Conservation (phyloP, 2,329 filamentous ascomycete genomes). For the Penicillium sp. region DNA sequence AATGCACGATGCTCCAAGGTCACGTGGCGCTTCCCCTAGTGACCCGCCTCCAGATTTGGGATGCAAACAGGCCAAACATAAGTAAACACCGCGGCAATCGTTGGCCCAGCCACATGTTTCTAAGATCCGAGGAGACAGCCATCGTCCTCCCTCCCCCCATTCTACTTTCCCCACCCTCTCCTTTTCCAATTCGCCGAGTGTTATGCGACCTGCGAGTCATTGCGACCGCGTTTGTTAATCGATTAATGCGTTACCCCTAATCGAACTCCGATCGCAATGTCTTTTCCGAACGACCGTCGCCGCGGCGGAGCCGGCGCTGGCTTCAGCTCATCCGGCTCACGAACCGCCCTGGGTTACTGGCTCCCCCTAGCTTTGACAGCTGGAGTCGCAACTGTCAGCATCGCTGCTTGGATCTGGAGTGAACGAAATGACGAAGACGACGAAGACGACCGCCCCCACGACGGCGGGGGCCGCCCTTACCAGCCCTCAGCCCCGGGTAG, state of each 20-base stretch:
- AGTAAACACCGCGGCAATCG: constrained; percentile 33
- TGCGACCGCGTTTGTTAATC: constrained; percentile 24
- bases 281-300: constrained; percentile 42
- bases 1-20: neutral
- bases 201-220: constrained; percentile 34
- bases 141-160: constrained; percentile 17
- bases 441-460: constrained; percentile 56
- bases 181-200: constrained; percentile 23
- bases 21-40: constrained; percentile 29
- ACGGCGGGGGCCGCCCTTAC: constrained; percentile 23
- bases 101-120: constrained; percentile 44
- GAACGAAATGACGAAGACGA: constrained; percentile 77
- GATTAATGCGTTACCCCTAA: constrained; percentile 31
- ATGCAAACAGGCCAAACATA: constrained; percentile 34
- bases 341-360: constrained; percentile 68
- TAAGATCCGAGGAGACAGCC: constrained; percentile 34
- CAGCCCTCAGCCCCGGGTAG: constrained; percentile 26
- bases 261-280: constrained; percentile 38
- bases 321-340: constrained; percentile 44
- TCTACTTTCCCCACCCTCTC: constrained; percentile 21
- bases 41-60: constrained; percentile 27
- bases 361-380: constrained; percentile 84
- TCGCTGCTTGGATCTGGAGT: constrained; percentile 93
- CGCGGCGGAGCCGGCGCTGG: constrained; percentile 39
- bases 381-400: constrained; percentile 79